Base-by-base conservation (phyloP, 805 yeast species). In the Zygosaccharomyces bailii region DNA sequence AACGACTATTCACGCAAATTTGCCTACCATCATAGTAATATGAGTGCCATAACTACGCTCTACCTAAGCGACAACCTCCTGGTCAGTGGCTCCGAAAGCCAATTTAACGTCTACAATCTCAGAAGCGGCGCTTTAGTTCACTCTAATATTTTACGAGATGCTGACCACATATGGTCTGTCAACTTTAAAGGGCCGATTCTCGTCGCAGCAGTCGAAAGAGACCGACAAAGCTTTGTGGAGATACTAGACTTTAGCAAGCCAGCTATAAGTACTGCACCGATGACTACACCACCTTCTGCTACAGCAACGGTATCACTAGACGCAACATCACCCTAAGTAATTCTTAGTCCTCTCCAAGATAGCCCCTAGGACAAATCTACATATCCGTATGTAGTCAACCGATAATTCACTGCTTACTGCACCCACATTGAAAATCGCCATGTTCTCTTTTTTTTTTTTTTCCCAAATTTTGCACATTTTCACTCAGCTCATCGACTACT, bases 111-210 rank as follows among this genome's bases (percentile, higher is more conserved):
- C 38, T 93, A 96, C 88, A 86, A 90, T 59, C 76, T 88, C 30
- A 74, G 78, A 49, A 80, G 84, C 2, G 98, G 98, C 0, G 73
- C 74, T 56, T 76, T 84, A 48, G 78, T 90, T 2, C 72, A 87
- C 44, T 68, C 77, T 16, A 89, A 88, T 52, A 65, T 93, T 43
- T 68, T 90, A 37, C 71, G 76, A 3, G 90, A 84, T 60, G 82
- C 86, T 11, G 95, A 93, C 7, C 84, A 86, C 30, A 88, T 91
- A 27, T 93, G 99, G 99, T 96, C 93, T 54, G 96, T 91, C 2
- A 78, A 84, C 56, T 87, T 89, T 57, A 95, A 88, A 59, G 79
- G 81, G 52, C 77, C 84, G 47, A 74, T 89, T 41, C 85, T 97
- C 60, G 86, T 91, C 30, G 91, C 95, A 16, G 98, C 99, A 0